Percentiles rank a stretch among this genome's conserved stretches.
These are phyloP conservation scores for Ramaria sp. DNA, from an alignment of 768 basidiomycete species.

Conservation along the genomic window DNA sequence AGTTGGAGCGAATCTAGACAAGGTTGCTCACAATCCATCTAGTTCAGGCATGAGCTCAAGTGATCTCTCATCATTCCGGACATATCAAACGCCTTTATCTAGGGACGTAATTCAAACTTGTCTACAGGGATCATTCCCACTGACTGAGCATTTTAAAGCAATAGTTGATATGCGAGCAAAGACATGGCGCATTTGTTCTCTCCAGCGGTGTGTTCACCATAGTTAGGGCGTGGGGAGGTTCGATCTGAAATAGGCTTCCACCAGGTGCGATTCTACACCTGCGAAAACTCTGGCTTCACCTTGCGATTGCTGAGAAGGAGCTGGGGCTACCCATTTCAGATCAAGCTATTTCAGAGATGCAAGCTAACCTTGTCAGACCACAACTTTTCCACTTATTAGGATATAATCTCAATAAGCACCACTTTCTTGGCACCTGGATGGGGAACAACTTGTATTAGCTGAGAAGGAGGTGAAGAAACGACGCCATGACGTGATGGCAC, in stretches of 20 bases:
- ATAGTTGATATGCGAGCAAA: constrained; percentile 96
- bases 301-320: constrained; percentile 94
- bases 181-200: constrained; percentile 98
- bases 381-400: background rate
- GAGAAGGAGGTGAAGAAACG: constrained; percentile 94
- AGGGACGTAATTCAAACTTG: background rate
- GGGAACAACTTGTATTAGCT: constrained; percentile 83
- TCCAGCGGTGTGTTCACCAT: constrained; percentile 60
- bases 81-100: background rate
- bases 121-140: too few species aligned
- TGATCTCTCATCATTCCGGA: background rate
- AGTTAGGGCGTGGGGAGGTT: too few species aligned
- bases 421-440: constrained; percentile 56
- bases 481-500: constrained; percentile 99
- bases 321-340: constrained; percentile 85
- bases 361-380: constrained; percentile 66
- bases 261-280: constrained; percentile 90
- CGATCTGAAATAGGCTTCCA: too few species aligned
- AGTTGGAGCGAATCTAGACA: too few species aligned
- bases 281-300: constrained; percentile 91
- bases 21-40: too few species aligned
- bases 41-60: background rate
- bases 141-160: background rate
- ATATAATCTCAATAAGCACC: background rate
- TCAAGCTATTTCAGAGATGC: constrained; percentile 91